phyloP scores from a whole-genome alignment of 2,329 filamentous ascomycete species.

The Venturia aucupariae region DNA sequence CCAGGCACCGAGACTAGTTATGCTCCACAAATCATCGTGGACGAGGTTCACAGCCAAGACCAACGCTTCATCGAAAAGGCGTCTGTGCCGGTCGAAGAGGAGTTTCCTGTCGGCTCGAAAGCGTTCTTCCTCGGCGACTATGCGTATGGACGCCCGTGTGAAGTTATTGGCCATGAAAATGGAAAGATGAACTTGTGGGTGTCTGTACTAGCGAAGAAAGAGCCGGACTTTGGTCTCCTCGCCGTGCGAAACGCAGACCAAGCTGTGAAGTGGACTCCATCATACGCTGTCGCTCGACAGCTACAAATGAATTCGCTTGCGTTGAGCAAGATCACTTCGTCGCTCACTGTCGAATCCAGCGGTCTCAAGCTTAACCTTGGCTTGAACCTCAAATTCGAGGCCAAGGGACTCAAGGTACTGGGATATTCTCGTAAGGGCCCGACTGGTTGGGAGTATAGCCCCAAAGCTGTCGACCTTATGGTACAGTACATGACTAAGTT shows the following conservation, averaged over 20 bases:
- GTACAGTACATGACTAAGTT: conserved; percentile 87
- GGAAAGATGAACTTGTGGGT: conserved; percentile 73
- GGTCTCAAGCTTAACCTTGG: conserved; percentile 82
- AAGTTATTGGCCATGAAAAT: conserved; percentile 63
- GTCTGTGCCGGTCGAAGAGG: conserved; percentile 81
- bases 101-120: conserved; percentile 73
- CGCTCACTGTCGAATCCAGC: conserved; percentile 76
- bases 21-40: conserved; percentile 83
- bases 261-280: conserved; percentile 69
- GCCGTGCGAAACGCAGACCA: conserved; percentile 64
- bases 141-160: conserved; percentile 83
- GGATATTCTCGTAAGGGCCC: conserved; percentile 84
- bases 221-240: conserved; percentile 69
- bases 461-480: conserved; percentile 70
- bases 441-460: conserved; percentile 92
- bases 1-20: conserved; percentile 81
- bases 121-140: conserved; percentile 93
- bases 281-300: conserved; percentile 77
- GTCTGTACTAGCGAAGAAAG: conserved; percentile 60
- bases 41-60: conserved; percentile 83
- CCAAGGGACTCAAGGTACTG: conserved; percentile 87
- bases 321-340: conserved; percentile 91
- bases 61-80: conserved; percentile 84
- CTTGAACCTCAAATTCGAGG: conserved; percentile 94
- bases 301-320: conserved; percentile 77